Evolutionary conservation across 148 eudicot species (phyloP).

Genomic region (Pouteria glomerata): DNA sequence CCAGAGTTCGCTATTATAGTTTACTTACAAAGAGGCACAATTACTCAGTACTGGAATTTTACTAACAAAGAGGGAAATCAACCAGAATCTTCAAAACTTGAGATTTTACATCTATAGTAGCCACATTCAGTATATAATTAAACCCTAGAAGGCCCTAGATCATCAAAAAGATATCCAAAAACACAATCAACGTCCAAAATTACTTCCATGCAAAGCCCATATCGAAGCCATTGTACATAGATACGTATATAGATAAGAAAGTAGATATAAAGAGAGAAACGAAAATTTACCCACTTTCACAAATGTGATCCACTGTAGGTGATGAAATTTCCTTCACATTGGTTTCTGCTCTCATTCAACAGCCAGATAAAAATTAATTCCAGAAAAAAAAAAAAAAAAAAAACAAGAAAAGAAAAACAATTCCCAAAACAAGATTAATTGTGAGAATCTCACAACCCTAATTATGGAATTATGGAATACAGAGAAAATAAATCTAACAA

Average conservation of each 20-base stretch:
- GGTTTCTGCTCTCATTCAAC: background rate
- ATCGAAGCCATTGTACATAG: background rate
- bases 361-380: background rate
- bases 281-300: background rate
- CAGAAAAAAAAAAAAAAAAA: no score
- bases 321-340: conserved; percentile 1
- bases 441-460: no score
- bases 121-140: background rate
- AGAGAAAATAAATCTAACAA: no score
- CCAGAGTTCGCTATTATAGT: background rate
- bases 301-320: conserved; percentile 1
- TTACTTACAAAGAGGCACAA: background rate
- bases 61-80: background rate
- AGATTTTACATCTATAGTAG: background rate
- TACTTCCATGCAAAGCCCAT: conserved; percentile 11
- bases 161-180: background rate
- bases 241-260: background rate
- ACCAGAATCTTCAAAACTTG: background rate
- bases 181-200: background rate
- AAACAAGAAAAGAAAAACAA: background rate
- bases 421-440: no score
- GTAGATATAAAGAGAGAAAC: conserved; percentile 5
- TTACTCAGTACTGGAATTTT: background rate
- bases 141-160: conserved; percentile 7
- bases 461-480: no score